phyloP scores from a whole-genome alignment of 805 yeast species.

The Myxozyma lipomycoides region DNA sequence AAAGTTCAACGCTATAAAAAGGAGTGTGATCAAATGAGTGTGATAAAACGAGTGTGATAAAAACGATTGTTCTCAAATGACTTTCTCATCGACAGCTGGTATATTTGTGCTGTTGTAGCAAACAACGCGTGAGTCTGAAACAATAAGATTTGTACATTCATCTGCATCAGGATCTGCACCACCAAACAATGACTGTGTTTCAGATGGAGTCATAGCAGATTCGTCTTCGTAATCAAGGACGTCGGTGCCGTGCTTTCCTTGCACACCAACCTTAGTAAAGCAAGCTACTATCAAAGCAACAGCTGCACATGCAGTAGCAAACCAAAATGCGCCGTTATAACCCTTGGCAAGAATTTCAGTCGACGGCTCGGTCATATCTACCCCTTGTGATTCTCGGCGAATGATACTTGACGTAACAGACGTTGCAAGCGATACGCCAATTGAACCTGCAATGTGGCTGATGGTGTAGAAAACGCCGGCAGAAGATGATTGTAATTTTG shows the following conservation, averaged over 20 bases:
- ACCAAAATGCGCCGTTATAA: slow-evolving; percentile 28
- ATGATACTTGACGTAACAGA: slow-evolving; percentile 39
- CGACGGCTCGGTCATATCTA: background rate
- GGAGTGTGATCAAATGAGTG: no score
- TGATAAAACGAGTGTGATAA: no score
- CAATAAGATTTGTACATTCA: background rate
- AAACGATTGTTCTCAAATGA: background rate
- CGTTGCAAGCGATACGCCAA: slow-evolving; percentile 44
- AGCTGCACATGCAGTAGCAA: slow-evolving; percentile 38
- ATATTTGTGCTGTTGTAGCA: background rate
- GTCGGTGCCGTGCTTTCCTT: slow-evolving; percentile 5
- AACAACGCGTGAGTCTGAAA: background rate
- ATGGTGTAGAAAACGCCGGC: slow-evolving; percentile 49
- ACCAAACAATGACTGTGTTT: background rate
- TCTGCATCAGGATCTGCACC: background rate
- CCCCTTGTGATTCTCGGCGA: background rate
- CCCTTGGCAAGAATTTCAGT: slow-evolving; percentile 10
- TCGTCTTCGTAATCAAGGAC: background rate
- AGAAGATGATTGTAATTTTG: slow-evolving; percentile 44
- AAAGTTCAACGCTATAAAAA: no score
- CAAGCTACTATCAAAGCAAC: slow-evolving; percentile 32
- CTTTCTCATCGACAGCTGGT: background rate
- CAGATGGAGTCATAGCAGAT: background rate
- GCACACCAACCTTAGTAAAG: slow-evolving; percentile 39
- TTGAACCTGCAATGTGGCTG: slow-evolving; percentile 42